Evolutionary conservation across 2,329 filamentous ascomycete genomes (phyloP).

Genomic region (Cercospora janseana): DNA sequence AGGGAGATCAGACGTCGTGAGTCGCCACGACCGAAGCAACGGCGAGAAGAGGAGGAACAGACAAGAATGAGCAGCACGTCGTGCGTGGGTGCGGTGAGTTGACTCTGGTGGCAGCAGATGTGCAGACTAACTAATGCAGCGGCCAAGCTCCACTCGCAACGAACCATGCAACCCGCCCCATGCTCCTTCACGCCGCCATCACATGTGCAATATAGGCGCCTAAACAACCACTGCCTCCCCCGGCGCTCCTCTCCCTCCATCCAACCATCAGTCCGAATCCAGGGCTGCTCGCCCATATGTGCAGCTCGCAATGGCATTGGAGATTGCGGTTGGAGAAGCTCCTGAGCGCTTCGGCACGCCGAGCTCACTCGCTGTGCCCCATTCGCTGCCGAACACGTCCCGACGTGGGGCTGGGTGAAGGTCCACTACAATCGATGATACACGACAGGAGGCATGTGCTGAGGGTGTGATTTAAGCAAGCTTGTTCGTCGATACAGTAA

Average conservation of each 20-base stretch:
- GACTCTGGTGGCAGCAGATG: slow-evolving; percentile 1
- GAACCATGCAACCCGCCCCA: too few species aligned
- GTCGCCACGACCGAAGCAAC: too few species aligned
- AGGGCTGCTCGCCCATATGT: not conserved
- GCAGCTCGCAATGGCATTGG: too few species aligned
- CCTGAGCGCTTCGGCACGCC: too few species aligned
- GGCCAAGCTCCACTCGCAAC: slow-evolving; percentile 4
- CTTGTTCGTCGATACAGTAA: slow-evolving; percentile 2
- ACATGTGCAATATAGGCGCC: not conserved
- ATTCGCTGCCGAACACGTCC: not conserved
- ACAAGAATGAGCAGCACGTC: not conserved
- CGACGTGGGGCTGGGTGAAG: not conserved
- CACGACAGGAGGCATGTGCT: too few species aligned
- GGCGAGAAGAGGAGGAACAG: not conserved
- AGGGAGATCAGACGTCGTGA: too few species aligned
- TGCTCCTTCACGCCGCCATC: not conserved
- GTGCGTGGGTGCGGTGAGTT: slow-evolving; percentile 1
- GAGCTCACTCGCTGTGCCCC: not conserved
- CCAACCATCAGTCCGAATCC: not conserved
- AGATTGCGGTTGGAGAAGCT: too few species aligned
- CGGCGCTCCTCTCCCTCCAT: not conserved
- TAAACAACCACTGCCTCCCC: not conserved
- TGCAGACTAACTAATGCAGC: slow-evolving; percentile 3
- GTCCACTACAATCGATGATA: not conserved
- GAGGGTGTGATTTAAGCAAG: not conserved